phyloP scores from a whole-genome alignment of 306 rosid species.

The Pterocarpus santalinus region DNA sequence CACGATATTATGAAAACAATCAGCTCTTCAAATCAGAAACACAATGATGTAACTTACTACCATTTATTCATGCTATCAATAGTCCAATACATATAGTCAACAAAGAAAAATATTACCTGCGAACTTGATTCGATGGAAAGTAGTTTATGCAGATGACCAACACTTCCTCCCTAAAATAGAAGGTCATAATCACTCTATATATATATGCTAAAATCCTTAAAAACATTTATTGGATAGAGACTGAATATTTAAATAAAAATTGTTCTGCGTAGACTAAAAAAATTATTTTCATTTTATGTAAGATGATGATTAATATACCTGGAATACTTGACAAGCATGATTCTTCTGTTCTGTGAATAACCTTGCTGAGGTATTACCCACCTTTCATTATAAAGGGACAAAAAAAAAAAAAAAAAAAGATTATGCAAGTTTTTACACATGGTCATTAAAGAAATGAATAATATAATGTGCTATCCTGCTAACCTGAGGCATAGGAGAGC shows the following conservation, averaged over 20 bases:
- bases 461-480: constrained; percentile 38
- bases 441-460: constrained; percentile 24
- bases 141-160: constrained; percentile 89
- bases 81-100: constrained; percentile 4
- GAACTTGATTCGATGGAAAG: constrained; percentile 93
- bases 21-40: constrained; percentile 4
- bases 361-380: constrained; percentile 69
- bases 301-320: constrained; percentile 59
- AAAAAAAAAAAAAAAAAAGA: background rate
- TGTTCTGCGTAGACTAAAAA: constrained; percentile 16
- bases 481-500: constrained; percentile 95
- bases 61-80: background rate
- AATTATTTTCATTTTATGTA: constrained; percentile 14
- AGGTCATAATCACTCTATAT: constrained; percentile 33
- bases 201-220: constrained; percentile 21
- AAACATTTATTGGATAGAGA: constrained; percentile 35
- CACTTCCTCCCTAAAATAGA: constrained; percentile 87
- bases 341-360: constrained; percentile 50
- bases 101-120: constrained; percentile 63
- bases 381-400: constrained; percentile 54
- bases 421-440: background rate
- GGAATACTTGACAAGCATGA: constrained; percentile 76
- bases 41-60: constrained; percentile 3
- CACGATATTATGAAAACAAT: constrained; percentile 7
- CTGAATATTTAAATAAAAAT: constrained; percentile 16